These are phyloP conservation scores for Pseudocohnilembus persalinus DNA, from an alignment of 169 alveolate genomes.

Conservation along the genomic window DNA sequence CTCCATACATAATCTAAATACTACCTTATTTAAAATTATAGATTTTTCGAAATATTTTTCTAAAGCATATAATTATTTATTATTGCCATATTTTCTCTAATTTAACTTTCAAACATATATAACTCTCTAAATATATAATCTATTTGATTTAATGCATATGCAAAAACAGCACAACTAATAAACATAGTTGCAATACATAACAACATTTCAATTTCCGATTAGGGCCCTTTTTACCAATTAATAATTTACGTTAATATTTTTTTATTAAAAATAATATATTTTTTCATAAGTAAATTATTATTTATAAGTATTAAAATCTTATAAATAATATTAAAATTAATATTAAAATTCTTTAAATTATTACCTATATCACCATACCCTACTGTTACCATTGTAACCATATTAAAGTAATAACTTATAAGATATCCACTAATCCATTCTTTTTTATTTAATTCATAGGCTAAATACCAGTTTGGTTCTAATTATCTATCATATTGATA, in stretches of 20 bases:
- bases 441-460: neutral
- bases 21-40: constrained; percentile 6
- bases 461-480: neutral
- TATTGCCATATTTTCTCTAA: constrained; percentile 6
- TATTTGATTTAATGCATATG: constrained; percentile 14
- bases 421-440: constrained; percentile 8
- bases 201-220: neutral
- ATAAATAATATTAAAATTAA: no score
- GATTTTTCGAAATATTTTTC: neutral
- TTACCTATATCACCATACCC: constrained; percentile 11
- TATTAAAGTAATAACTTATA: constrained; percentile 10
- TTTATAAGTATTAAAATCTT: no score
- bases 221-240: no score
- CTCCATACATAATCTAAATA: constrained; percentile 24
- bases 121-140: constrained; percentile 12
- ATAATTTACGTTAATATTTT: no score
- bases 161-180: constrained; percentile 23
- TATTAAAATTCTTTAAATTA: no score
- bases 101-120: constrained; percentile 1
- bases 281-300: no score
- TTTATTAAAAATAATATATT: no score
- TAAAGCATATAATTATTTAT: constrained; percentile 11
- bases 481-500: neutral
- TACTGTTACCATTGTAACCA: constrained; percentile 18
- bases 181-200: constrained; percentile 14